Conservation (phyloP, 1,284 basidiomycete species). For the Fomitopsis palustris region DNA sequence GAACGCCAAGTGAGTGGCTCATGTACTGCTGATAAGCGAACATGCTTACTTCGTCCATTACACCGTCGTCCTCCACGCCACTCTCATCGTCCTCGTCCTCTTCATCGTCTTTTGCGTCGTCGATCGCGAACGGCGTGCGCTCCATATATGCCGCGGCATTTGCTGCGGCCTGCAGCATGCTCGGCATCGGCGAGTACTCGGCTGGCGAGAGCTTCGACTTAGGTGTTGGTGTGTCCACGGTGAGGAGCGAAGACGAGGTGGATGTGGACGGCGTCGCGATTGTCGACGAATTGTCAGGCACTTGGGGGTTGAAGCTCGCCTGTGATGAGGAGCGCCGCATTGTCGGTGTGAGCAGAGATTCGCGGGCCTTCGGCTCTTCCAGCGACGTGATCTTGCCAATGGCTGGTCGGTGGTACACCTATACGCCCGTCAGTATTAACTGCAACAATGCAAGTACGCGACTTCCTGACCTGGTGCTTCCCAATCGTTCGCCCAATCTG, state of each 20-base stretch:
- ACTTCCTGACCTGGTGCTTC: slow-evolving; percentile 78
- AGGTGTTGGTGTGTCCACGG: slow-evolving; percentile 13
- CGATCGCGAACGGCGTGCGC: slow-evolving; percentile 89
- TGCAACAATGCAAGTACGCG: no score
- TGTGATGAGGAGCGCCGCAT: slow-evolving; percentile 60
- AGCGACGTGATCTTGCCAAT: slow-evolving; percentile 82
- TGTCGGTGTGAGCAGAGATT: slow-evolving; percentile 74
- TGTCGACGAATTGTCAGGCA: slow-evolving; percentile 15
- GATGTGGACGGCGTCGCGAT: slow-evolving; percentile 10
- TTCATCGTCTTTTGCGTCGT: slow-evolving; percentile 84
- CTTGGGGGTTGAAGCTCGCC: slow-evolving; percentile 39
- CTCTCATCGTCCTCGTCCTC: slow-evolving; percentile 60
- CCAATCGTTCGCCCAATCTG: slow-evolving; percentile 92
- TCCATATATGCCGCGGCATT: slow-evolving; percentile 81
- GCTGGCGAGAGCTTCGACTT: slow-evolving; percentile 10
- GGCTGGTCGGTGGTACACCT: slow-evolving; percentile 77
- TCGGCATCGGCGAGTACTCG: slow-evolving; percentile 52
- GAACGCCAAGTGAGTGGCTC: background rate
- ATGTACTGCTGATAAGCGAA: background rate
- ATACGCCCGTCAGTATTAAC: background rate
- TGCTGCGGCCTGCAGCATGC: slow-evolving; percentile 65
- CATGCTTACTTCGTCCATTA: slow-evolving; percentile 78
- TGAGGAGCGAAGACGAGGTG: slow-evolving; percentile 20
- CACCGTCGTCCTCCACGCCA: slow-evolving; percentile 61
- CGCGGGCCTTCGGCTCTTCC: slow-evolving; percentile 85